Base-by-base conservation (phyloP, 768 basidiomycete species). In the Rhizopogon vesiculosus region DNA sequence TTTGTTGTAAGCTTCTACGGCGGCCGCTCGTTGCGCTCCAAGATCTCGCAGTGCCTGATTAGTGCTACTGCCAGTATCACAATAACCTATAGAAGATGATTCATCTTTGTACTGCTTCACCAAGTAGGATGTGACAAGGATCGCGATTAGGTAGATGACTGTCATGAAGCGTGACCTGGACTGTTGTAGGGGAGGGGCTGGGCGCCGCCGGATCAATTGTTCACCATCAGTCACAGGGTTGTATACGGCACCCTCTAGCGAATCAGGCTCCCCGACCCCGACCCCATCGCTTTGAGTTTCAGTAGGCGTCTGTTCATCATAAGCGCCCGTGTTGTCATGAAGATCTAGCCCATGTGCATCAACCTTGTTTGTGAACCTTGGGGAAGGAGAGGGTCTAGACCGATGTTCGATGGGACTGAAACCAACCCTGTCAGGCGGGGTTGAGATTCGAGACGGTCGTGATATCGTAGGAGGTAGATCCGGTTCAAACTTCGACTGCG, bases 71-170 rank as follows among this genome's bases (percentile, higher is more conserved):
- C 81, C 86, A 38, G 79, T 69, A 59, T 89, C 83, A 64, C 91
- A 93, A 69, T 83, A 93, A 5, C 92, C 91, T 61, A 93, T 84
- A 10, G 76, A 67, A 2, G 84, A 74, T 5, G 91, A 91, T 61
- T 87, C 83, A 12, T 61, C 56, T 71, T 91, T 91, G 75, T 83
- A 89, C 16, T 75, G 74, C 62, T 76, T 60, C 18, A 76, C 58
- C 22, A 70, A 59, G 57, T 68, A 70, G 13, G 68, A 70, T 18
- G 69, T 59, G 16, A 69, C 64, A 22, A 78, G 55, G 9, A 74
- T 57, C 29, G 77, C 57, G 5, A 75, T 54, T 56, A 75, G 56
- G 51, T 71, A 61, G 44, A 87, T 19, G n/a, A 83, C 28, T n/a
- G 77, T 77, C 13, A 77, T 49, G 42, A 81, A 55, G 57, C 72